Conservation (phyloP, 1,284 basidiomycete species). For the Somion occarium region DNA sequence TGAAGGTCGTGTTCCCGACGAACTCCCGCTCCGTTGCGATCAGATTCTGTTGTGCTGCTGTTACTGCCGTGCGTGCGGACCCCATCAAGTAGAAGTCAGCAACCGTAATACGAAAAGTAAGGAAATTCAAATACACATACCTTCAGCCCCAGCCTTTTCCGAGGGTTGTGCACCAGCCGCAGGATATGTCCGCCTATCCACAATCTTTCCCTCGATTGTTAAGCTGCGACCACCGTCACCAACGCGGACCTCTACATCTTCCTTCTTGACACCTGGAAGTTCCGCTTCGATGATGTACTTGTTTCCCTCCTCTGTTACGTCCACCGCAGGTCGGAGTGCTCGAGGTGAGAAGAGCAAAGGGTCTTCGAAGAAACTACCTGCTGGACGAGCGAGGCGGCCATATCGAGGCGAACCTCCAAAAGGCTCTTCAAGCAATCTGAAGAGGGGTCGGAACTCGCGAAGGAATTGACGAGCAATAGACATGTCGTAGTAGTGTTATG, state of each 20-base stretch:
- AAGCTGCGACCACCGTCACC: constrained; percentile 66
- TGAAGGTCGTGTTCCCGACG: constrained; percentile 50
- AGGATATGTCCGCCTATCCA: constrained; percentile 24
- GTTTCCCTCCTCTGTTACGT: constrained; percentile 61
- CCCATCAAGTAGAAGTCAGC: constrained; percentile 12
- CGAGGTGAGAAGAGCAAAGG: constrained; percentile 39
- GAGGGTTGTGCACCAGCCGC: constrained; percentile 5
- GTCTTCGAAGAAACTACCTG: constrained; percentile 42
- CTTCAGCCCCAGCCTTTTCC: constrained; percentile 22
- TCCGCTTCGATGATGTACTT: constrained; percentile 71
- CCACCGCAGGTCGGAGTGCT: constrained; percentile 48
- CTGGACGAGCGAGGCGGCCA: constrained; percentile 24
- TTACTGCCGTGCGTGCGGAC: constrained; percentile 24
- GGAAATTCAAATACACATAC: constrained; percentile 15
- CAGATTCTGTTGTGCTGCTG: constrained; percentile 31
- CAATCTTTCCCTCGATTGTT: constrained; percentile 64
- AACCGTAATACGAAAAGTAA: constrained; percentile 5
- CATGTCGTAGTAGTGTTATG: constrained; percentile 13
- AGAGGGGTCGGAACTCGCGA: constrained; percentile 68
- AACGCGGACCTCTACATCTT: constrained; percentile 66
- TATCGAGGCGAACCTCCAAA: constrained; percentile 37
- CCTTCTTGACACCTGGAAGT: constrained; percentile 74
- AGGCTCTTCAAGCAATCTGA: constrained; percentile 69
- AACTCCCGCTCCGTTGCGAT: constrained; percentile 57
- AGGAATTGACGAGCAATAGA: constrained; percentile 50